Evolutionary conservation across 495 filamentous ascomycete genomes (phyloP).

Genomic region (Aspergillus panamensis): DNA sequence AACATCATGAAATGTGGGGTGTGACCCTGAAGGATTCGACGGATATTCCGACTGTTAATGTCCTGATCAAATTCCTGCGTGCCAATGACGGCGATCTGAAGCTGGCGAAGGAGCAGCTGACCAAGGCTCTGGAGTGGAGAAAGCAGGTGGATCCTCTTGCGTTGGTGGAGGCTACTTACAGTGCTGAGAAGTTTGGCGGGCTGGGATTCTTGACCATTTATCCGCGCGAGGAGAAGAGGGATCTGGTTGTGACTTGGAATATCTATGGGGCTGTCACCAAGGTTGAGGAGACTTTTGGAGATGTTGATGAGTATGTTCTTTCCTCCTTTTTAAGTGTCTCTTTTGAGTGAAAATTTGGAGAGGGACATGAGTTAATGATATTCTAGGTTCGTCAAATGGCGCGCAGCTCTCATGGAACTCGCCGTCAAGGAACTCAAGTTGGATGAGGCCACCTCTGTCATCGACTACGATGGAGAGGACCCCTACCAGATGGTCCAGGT

Average conservation of each 20-base stretch:
- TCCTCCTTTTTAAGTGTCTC: neutral
- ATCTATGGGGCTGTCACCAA: constrained; percentile 79
- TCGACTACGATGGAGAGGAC: constrained; percentile 69
- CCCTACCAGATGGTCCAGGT: constrained; percentile 86
- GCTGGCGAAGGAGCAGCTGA: constrained; percentile 70
- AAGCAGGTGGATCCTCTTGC: constrained; percentile 54
- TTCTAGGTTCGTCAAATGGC: constrained; percentile 76
- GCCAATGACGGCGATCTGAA: constrained; percentile 74
- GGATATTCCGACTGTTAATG: constrained; percentile 69
- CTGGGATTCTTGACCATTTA: constrained; percentile 54
- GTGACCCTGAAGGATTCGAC: constrained; percentile 53
- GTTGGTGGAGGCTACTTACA: constrained; percentile 44
- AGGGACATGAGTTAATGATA: constrained; percentile 1
- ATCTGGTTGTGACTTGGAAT: constrained; percentile 68
- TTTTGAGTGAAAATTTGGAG: neutral
- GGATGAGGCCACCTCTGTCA: constrained; percentile 59
- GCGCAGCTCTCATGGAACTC: constrained; percentile 81
- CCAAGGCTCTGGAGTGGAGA: constrained; percentile 75
- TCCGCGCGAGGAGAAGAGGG: constrained; percentile 37
- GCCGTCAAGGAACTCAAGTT: constrained; percentile 68
- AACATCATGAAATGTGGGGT: constrained; percentile 76
- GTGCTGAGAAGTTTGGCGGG: constrained; percentile 46
- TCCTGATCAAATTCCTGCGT: constrained; percentile 87
- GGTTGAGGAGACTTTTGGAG: constrained; percentile 67
- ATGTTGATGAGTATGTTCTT: constrained; percentile 67